Evolutionary conservation across 2,329 filamentous ascomycete species (phyloP).

Genomic region (Furcasterigmium sp.): DNA sequence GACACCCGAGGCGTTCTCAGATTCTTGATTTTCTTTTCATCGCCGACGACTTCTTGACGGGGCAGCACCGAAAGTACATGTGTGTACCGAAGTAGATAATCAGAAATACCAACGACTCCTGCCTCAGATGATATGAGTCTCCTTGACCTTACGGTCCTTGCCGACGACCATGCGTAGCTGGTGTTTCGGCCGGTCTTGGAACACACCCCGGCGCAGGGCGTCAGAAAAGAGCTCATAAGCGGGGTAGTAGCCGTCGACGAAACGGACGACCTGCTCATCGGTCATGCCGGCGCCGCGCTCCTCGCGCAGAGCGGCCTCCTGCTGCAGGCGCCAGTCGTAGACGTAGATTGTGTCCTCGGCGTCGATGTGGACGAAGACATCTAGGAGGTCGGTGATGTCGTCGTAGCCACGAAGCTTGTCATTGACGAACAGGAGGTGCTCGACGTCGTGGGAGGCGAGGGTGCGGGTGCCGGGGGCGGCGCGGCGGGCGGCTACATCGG

Average conservation of each 20-base stretch:
- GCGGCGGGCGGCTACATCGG: slow-evolving; percentile 46
- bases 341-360: slow-evolving; percentile 70
- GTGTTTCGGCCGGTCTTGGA: slow-evolving; percentile 40
- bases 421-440: slow-evolving; percentile 47
- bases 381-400: slow-evolving; percentile 40
- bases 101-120: no score
- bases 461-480: slow-evolving; percentile 42
- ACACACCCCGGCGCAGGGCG: slow-evolving; percentile 51
- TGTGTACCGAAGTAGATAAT: no score
- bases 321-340: slow-evolving; percentile 78
- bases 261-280: slow-evolving; percentile 69
- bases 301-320: slow-evolving; percentile 66
- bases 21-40: no score
- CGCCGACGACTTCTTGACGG: no score
- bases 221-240: slow-evolving; percentile 67
- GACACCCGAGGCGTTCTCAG: no score
- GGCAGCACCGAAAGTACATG: no score
- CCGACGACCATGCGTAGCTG: slow-evolving; percentile 60
- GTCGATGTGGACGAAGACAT: slow-evolving; percentile 57
- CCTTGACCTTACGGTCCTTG: slow-evolving; percentile 53
- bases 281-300: slow-evolving; percentile 74
- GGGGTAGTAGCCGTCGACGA: slow-evolving; percentile 66
- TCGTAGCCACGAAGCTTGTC: slow-evolving; percentile 41
- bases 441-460: slow-evolving; percentile 40
- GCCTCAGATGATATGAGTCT: slow-evolving; percentile 42